A percentile compares a stretch with the other conserved stretches of the same genome.
Conservation (phyloP, 108 stramenopile species). For the Cyclotella sp. region DNA sequence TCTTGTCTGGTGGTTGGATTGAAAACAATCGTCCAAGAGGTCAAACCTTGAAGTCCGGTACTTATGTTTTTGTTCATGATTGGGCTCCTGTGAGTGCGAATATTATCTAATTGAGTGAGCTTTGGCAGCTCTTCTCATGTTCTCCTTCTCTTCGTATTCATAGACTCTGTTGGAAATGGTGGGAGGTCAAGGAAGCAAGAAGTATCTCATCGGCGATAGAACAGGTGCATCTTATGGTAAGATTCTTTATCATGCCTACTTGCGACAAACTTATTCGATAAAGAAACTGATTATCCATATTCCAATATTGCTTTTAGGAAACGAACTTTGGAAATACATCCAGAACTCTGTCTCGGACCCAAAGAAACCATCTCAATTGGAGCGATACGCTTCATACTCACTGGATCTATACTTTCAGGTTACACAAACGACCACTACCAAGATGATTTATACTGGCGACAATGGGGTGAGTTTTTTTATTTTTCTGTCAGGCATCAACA, state of each 20-base stretch:
- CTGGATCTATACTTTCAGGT: neutral
- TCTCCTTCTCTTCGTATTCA: too few relatives aligned
- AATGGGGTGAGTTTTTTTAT: neutral
- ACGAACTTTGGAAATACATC: neutral
- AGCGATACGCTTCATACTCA: neutral
- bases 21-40: neutral
- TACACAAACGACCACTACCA: neutral
- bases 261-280: too few relatives aligned
- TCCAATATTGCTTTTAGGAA: neutral
- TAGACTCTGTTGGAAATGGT: slow-evolving; percentile 1
- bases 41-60: neutral
- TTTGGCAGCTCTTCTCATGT: too few relatives aligned
- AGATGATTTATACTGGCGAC: neutral
- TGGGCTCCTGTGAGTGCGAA: neutral
- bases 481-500: neutral
- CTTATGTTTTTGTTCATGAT: neutral
- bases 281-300: too few relatives aligned
- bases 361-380: neutral
- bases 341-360: neutral
- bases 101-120: too few relatives aligned
- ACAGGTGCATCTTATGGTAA: neutral
- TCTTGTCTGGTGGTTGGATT: neutral
- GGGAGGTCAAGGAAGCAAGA: neutral
- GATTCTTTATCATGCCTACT: too few relatives aligned
- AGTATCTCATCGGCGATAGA: neutral